Evolutionary conservation across 305 asterid species (phyloP), one percentile per base, ranked within the genome.

Genomic region (Plantago rigida): DNA sequence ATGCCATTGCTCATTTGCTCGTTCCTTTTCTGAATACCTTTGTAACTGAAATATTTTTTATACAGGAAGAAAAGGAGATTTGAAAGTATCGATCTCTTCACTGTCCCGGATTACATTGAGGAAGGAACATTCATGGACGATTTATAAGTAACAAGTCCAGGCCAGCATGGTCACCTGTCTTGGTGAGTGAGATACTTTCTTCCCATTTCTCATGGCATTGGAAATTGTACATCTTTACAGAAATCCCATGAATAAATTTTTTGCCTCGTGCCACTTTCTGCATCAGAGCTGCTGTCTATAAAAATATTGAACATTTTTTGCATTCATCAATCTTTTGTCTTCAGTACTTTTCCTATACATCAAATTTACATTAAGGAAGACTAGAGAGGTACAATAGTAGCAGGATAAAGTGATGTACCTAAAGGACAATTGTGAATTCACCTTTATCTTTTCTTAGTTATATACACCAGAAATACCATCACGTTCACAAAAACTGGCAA

Each of bases 31-130:
- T 31, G 39, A 31, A 31, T 5, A 31, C 44, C 10, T 46, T 17
- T 42, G n/a, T 22, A 58, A 41, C 19, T 17, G 10, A 19, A 50
- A 14, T 7, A 3, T 3, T 5, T 57, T 34, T 28, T 28, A 15
- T 53, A 58, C 90, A 84, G 89, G 75, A 82, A 74, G 66, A 78
- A 69, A 67, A 76, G 69, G 46, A 70, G 56, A 51, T 75, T 69
- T 59, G 75, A 55, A 69, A 56, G 62, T 10, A 63, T 41, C 1
- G 63, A 55, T 69, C 62, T 71, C 70, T 75, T 71, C 69, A 47
- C 46, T 46, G 42, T 75, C 26, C 70, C 75, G 50, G 70, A 75
- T 45, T 78, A 65, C 79, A 72, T 67, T 70, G 78, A 77, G 55
- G 74, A 71, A 50, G 41, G 55, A 57, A 66, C 62, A 44, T 13